Conservation (phyloP, 108 stramenopile genomes). For the Skeletonema tropicum region DNA sequence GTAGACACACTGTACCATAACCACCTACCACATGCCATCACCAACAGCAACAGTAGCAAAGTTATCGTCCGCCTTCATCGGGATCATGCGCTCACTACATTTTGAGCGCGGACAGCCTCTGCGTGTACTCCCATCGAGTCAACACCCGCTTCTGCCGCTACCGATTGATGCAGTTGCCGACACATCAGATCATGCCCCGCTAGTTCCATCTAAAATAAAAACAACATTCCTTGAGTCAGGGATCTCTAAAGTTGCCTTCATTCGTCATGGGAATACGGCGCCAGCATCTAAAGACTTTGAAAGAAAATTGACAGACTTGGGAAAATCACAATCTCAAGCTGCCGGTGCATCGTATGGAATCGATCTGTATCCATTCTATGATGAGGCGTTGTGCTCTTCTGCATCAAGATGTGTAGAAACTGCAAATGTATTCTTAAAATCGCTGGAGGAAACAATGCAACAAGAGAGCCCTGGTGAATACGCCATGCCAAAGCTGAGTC, state of each 20-base stretch:
- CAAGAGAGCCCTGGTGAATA: not conserved
- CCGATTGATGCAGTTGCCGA: not conserved
- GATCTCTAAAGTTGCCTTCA: slow-evolving; percentile 40
- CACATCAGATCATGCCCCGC: not conserved
- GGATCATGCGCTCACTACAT: not conserved
- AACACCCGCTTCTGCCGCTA: slow-evolving; percentile 1
- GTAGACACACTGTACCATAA: too few relatives aligned
- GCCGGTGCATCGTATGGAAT: slow-evolving; percentile 54
- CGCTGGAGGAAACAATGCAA: not conserved
- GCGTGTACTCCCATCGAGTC: not conserved
- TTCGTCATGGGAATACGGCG: slow-evolving; percentile 59
- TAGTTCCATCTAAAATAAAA: not conserved
- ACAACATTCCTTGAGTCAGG: slow-evolving; percentile 14
- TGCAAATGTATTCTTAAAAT: slow-evolving; percentile 49
- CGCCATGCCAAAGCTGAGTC: not conserved
- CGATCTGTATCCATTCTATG: slow-evolving; percentile 33
- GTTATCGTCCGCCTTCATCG: not conserved
- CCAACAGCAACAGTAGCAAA: not conserved
- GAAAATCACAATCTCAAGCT: slow-evolving; percentile 40
- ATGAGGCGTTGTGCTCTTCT: slow-evolving; percentile 42
- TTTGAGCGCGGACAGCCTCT: not conserved
- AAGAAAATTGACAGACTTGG: slow-evolving; percentile 41
- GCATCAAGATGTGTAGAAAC: slow-evolving; percentile 59
- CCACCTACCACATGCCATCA: too few relatives aligned
- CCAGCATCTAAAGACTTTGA: slow-evolving; percentile 49